Evolutionary conservation across 805 yeast genomes (phyloP), one percentile per base, ranked within the genome.

Genomic region (Cyberlindnera bimundalis): DNA sequence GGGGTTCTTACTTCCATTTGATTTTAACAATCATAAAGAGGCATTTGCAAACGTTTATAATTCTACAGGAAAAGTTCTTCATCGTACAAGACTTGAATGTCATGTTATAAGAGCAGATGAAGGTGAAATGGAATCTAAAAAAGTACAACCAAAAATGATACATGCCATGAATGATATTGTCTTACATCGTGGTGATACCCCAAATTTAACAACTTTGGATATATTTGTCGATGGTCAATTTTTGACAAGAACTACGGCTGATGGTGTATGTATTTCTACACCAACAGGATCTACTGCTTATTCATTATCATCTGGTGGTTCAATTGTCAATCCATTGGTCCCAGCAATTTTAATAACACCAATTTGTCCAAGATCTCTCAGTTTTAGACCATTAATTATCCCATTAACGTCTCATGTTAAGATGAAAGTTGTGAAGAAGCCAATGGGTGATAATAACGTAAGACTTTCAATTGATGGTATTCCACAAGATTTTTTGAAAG

Each of bases 271-370:
- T 5, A 70, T 88, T 33, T 74, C 93, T 3, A 85, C 97, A 0
- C 98, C 98, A 14, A 90, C 97, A 0, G 98, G 98, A 0, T 86
- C 96, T 9, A 90, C 97, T 0, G 96, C 97, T 0, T 90, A 90
- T 57, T 85, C 96, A 1, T 66, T 90, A 38, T 77, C 87, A 21
- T 78, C 95, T 1, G 97, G 98, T 12, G 98, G 98, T 2, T 79
- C 96, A 12, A 90, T 90, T 44, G 91, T 87, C 2, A 95, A 90
- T 49, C 97, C 98, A 0, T 65, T 80, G 38, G 95, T 90, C 8
- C 83, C 88, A 13, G 82, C 93, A 45, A 81, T 87, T 10, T 65
- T 90, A 34, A 61, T 90, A 24, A 85, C 96, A 0, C 97, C 97
- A 10, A 86, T 90, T 37, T 89, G 96, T 57, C 97, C 98, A 7